Conservation (phyloP, 805 yeast genomes). For the Cyberlindnera amylophila region DNA sequence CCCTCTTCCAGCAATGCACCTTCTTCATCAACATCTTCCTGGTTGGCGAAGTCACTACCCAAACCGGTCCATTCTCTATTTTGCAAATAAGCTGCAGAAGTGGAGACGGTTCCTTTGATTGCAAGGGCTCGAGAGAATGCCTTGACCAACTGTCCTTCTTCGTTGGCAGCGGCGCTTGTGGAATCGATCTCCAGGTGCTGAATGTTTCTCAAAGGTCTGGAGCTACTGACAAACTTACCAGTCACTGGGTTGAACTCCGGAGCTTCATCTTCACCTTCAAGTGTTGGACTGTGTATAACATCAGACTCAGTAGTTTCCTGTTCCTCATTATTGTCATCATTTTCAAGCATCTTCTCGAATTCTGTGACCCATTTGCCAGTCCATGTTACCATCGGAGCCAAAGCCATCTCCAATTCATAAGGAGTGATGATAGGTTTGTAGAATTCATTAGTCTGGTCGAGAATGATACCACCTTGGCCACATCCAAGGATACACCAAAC, state of each 20-base stretch:
- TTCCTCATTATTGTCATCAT: constrained; percentile 30
- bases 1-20: constrained; percentile 87
- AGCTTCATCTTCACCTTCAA: constrained; percentile 39
- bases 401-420: constrained; percentile 79
- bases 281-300: constrained; percentile 29
- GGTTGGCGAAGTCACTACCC: constrained; percentile 76
- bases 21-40: constrained; percentile 37
- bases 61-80: constrained; percentile 81
- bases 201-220: constrained; percentile 70
- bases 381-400: constrained; percentile 77
- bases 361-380: constrained; percentile 91
- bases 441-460: constrained; percentile 76
- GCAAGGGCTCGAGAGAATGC: constrained; percentile 56
- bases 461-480: constrained; percentile 85
- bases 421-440: constrained; percentile 93
- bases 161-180: constrained; percentile 15
- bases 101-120: constrained; percentile 76
- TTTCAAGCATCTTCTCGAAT: constrained; percentile 51
- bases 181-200: constrained; percentile 61
- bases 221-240: constrained; percentile 63
- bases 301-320: constrained; percentile 27
- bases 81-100: constrained; percentile 78
- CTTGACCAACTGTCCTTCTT: constrained; percentile 39
- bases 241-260: constrained; percentile 90
- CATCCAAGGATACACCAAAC: constrained; percentile 95